phyloP scores from a whole-genome alignment of 139 green algal species.

The Chlorella vulgaris region DNA sequence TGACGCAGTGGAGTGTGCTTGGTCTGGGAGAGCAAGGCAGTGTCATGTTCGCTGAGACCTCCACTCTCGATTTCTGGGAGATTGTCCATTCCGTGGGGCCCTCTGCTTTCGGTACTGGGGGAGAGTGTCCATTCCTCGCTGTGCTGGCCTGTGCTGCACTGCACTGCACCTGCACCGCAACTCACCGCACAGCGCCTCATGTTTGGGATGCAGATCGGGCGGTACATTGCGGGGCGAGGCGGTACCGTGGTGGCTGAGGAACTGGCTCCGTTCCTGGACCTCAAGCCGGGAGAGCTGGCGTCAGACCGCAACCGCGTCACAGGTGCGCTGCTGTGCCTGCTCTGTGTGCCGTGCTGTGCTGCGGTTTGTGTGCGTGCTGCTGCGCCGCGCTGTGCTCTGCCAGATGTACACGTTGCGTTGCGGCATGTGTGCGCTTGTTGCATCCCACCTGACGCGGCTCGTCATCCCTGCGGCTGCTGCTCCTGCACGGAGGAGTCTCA shows the following conservation, averaged over 20 bases:
- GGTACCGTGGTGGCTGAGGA: slow-evolving; percentile 95
- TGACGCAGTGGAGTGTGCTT: too few relatives aligned
- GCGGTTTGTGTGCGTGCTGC: neutral
- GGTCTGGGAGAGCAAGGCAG: too few relatives aligned
- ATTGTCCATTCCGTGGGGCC: too few relatives aligned
- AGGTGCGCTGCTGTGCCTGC: neutral
- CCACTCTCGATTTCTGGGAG: too few relatives aligned
- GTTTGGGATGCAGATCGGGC: slow-evolving; percentile 27
- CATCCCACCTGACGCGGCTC: too few relatives aligned
- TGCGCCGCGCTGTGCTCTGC: too few relatives aligned
- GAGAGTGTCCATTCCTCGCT: too few relatives aligned
- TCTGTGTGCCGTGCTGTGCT: neutral
- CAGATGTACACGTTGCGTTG: too few relatives aligned
- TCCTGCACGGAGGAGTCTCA: too few relatives aligned
- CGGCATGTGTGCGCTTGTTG: too few relatives aligned
- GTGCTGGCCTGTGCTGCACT: neutral
- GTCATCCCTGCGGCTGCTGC: too few relatives aligned
- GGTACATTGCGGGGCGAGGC: slow-evolving; percentile 62
- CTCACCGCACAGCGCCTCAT: neutral
- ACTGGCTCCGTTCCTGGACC: slow-evolving; percentile 92
- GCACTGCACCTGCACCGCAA: neutral
- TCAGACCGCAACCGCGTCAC: slow-evolving; percentile 2
- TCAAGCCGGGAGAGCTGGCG: slow-evolving; percentile 16
- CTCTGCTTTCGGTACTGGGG: too few relatives aligned
- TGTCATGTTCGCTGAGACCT: neutral